Conservation (phyloP, 164 flowering plant genomes). For the Aristolochia californica region DNA sequence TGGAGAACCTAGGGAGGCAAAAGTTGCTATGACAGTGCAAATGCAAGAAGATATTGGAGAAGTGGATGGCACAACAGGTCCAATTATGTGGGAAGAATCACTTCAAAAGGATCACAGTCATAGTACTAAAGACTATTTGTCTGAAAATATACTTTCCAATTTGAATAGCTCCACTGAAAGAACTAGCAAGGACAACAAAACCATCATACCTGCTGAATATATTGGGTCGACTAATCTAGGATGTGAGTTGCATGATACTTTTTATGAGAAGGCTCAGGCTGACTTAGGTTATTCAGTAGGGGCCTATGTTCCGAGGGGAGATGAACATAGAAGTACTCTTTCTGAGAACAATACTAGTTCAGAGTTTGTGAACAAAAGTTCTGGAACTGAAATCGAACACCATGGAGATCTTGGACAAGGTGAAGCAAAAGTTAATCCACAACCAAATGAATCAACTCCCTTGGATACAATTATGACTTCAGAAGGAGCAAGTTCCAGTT, state of each 20-base stretch:
- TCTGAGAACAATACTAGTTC: neutral
- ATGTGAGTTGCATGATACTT: constrained; percentile 4
- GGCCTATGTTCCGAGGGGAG: constrained; percentile 2
- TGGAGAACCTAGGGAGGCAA: neutral
- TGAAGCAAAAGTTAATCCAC: constrained; percentile 1
- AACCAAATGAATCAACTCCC: constrained; percentile 1
- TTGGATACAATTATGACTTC: neutral
- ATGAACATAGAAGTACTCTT: constrained; percentile 1
- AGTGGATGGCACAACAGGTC: constrained; percentile 1
- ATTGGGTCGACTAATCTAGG: neutral
- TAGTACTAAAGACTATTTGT: neutral
- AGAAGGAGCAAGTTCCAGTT: constrained; percentile 3
- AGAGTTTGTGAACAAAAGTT: constrained; percentile 8
- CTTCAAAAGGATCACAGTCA: neutral
- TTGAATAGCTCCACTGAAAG: neutral
- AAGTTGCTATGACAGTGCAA: neutral
- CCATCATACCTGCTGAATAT: neutral
- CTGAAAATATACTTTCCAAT: neutral
- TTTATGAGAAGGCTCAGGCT: constrained; percentile 6
- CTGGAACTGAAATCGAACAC: neutral
- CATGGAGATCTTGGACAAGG: constrained; percentile 1
- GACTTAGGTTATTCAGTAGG: constrained; percentile 7
- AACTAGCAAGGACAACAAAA: neutral
- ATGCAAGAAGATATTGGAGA: neutral
- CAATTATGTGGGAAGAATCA: neutral